Base-by-base conservation (phyloP, 345 rosid genomes). In the Atalantia buxifolia region DNA sequence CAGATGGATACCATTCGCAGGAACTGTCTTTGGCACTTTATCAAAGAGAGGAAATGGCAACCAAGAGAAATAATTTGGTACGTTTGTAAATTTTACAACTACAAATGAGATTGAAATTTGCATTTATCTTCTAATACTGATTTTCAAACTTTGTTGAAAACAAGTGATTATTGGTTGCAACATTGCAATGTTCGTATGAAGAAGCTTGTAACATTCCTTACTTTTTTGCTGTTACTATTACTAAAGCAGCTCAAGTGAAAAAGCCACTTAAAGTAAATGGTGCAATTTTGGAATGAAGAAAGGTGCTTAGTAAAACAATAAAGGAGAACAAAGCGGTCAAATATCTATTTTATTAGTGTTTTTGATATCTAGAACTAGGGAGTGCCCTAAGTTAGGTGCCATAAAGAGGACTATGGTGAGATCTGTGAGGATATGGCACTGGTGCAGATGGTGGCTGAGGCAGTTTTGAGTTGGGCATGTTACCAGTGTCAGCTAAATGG, bases 1-100 rank as follows among this genome's bases (percentile, higher is more conserved):
- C 95, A 56, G 95, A 91, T 56, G 98, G 86, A 78, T 96, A 92
- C 83, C 97, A 91, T 82, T 93, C 98, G 0, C 98, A 92, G 81
- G 97, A 95, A 80, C 84, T 93, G 63, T 92, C 97, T 22, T 57
- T 85, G 86, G 93, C 92, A 78, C 85, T 85, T 77, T 90, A 88
- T 84, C 93, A 81, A 57, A 89, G 87, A 84, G 97, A 89, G 82
- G 93, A 84, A 81, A 85, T 82, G 90, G 84, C 87, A 72, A 82
- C 88, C 71, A 96, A 86, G 86, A 72, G 83, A 84, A 90, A 81
- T 83, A 88, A 87, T 80, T 84, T 83, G 97, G 97, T 91, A 90
- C 72, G 94, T 84, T 61, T 67, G 77, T 82, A 83, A 80, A 82
- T 69, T 67, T 78, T 60, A 75, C 76, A 87, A 63, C 72, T 64